Evolutionary conservation across 495 filamentous ascomycete species (phyloP).

Genomic region (Xylaria palmicola): DNA sequence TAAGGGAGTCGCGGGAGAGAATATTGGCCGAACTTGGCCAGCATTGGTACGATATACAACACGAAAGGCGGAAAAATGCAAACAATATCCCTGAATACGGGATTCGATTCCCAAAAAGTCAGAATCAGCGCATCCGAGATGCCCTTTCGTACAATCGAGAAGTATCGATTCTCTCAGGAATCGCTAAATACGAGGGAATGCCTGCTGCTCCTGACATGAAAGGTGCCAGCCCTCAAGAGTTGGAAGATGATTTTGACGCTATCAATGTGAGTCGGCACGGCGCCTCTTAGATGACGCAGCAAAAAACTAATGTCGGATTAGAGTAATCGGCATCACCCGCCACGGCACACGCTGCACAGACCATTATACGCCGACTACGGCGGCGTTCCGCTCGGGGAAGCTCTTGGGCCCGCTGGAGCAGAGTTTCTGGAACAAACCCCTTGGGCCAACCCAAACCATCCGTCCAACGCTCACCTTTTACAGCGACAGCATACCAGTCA

Average conservation of each 20-base stretch:
- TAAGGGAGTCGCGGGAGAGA: constrained; percentile 76
- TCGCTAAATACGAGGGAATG: constrained; percentile 93
- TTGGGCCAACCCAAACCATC: constrained; percentile 87
- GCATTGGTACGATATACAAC: constrained; percentile 86
- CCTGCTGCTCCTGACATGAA: constrained; percentile 85
- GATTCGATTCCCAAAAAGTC: constrained; percentile 68
- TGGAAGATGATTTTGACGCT: constrained; percentile 82
- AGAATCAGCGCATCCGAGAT: constrained; percentile 69
- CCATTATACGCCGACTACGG: constrained; percentile 32
- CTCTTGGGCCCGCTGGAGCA: constrained; percentile 68
- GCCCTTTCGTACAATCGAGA: constrained; percentile 91
- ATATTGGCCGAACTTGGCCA: constrained; percentile 77
- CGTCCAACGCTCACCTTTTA: constrained; percentile 56
- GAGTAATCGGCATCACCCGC: constrained; percentile 27
- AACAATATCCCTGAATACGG: constrained; percentile 77
- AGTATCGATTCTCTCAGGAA: constrained; percentile 83
- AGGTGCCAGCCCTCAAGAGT: constrained; percentile 66
- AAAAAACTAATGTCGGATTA: constrained; percentile 11
- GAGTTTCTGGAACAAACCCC: constrained; percentile 79
- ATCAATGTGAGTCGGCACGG: constrained; percentile 72
- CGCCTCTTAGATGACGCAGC: neutral
- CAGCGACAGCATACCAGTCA: constrained; percentile 40
- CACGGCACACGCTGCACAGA: constrained; percentile 23
- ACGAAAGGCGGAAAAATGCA: constrained; percentile 81
- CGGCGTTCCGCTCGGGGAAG: constrained; percentile 38